A percentile compares a stretch with the other conserved stretches of the same genome.
Evolutionary conservation across 2,329 filamentous ascomycete species (phyloP).

Genomic region (Rutstroemia sp.): DNA sequence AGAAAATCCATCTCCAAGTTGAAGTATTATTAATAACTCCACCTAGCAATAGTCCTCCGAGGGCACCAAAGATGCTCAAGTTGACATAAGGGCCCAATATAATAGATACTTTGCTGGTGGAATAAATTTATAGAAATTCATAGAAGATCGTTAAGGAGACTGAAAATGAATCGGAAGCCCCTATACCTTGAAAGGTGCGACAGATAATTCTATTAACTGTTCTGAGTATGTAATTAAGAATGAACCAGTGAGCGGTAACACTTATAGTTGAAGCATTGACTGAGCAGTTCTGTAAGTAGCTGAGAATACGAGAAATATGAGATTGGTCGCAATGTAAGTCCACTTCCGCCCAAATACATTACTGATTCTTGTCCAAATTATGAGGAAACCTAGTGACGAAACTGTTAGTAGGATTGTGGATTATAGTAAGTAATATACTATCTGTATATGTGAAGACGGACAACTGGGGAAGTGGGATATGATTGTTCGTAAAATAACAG

Average conservation of each 20-base stretch:
- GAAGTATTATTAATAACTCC: conserved; percentile 30
- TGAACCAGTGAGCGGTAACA: not conserved
- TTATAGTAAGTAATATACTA: not conserved
- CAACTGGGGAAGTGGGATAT: too few species aligned
- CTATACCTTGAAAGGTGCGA: conserved; percentile 34
- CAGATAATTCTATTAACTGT: conserved; percentile 4
- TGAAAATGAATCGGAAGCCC: conserved; percentile 38
- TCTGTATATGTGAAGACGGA: not conserved
- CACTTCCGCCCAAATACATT: not conserved
- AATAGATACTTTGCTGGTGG: conserved; percentile 39
- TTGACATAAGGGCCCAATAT: conserved; percentile 20
- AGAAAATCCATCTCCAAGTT: conserved; percentile 27
- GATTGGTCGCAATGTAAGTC: not conserved
- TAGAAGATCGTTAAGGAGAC: conserved; percentile 41
- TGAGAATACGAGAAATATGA: not conserved
- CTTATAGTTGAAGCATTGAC: not conserved
- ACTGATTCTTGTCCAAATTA: not conserved
- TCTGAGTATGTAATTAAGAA: not conserved
- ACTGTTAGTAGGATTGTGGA: not conserved
- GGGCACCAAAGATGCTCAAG: conserved; percentile 9
- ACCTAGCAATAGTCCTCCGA: conserved; percentile 28
- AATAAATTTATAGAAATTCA: conserved; percentile 42
- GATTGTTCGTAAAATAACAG: too few species aligned
- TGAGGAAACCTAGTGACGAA: not conserved
- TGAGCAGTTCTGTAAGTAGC: not conserved